Evolutionary conservation across 331 rosid genomes (phyloP), one percentile per base, ranked within the genome.

Genomic region (Erythrophleum ivorense): DNA sequence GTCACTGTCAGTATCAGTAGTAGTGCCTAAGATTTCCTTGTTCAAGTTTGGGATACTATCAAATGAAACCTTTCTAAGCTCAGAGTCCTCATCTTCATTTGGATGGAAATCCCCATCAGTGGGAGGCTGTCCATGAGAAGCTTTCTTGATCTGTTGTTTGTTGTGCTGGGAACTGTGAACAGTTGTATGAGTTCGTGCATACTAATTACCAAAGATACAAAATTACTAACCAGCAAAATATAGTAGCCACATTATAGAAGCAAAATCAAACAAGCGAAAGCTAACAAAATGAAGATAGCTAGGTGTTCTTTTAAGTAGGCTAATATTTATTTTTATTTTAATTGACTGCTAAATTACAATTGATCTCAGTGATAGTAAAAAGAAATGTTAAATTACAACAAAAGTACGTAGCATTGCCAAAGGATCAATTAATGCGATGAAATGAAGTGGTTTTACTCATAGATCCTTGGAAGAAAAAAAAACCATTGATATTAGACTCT

Each of bases 111-210:
- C 84, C 70, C 85, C 85, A 41, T 81, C 89, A 9, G 66, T 58
- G 4, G 90, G 79, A 76, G 91, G 77, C 72, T 11, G 90, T 15
- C 84, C 77, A 11, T 18, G 73, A 53, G 95, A 78, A 55, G 87
- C 86, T 77, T 90, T 92, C 92, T 87, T 91, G 80, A 85, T 50
- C 13, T 89, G 89, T 18, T 83, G 90, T 83, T 84, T 90, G 86
- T 85, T 94, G 58, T 75, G 84, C 75, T 84, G 88, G 12, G 97
- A 84, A 83, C 99, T 92, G 91, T 81, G 65, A 5, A 87, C 9
- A 67, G 34, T 57, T 72, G 34, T 69, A 80, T 54, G 62, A 71
- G 65, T 82, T 69, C 21, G 72, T 6, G 57, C 54, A 78, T 6
- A 18, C n/a, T 67, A 24, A 34, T 60, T 36, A 57, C 31, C 41